phyloP scores from a whole-genome alignment of 306 rosid genomes.

The Prunus mongolica region DNA sequence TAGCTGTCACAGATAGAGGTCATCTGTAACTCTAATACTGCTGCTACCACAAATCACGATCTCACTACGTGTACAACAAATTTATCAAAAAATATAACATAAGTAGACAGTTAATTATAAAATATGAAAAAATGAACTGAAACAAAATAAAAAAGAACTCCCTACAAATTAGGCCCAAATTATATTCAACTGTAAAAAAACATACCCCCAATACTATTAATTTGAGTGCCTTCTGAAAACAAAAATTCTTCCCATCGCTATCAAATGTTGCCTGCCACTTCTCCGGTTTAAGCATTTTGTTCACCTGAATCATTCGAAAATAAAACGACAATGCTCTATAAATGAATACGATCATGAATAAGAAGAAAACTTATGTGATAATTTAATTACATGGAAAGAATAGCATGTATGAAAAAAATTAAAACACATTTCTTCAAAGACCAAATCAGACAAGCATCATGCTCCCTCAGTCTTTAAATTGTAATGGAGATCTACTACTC shows the following conservation, averaged over 20 bases:
- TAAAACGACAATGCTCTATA: constrained; percentile 5
- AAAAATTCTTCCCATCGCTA: constrained; percentile 71
- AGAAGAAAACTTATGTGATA: neutral
- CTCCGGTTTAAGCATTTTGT: constrained; percentile 86
- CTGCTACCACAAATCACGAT: neutral
- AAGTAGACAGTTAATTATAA: neutral
- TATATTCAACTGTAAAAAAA: constrained; percentile 10
- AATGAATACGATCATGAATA: neutral
- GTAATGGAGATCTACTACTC: neutral
- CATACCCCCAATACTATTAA: constrained; percentile 80
- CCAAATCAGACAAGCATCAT: neutral
- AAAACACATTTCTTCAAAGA: neutral
- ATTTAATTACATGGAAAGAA: neutral
- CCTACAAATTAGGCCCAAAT: constrained; percentile 3
- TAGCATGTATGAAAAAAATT: neutral
- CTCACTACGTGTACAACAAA: neutral
- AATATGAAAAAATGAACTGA: neutral
- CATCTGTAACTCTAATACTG: neutral
- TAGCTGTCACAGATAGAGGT: neutral
- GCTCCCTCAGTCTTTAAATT: neutral
- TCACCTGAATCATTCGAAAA: constrained; percentile 44
- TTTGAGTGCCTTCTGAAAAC: constrained; percentile 84
- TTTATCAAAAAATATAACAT: neutral
- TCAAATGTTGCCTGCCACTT: constrained; percentile 81
- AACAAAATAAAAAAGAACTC: neutral